Evolutionary conservation across 768 basidiomycete genomes (phyloP).

Genomic region (Termitomyces sp.): DNA sequence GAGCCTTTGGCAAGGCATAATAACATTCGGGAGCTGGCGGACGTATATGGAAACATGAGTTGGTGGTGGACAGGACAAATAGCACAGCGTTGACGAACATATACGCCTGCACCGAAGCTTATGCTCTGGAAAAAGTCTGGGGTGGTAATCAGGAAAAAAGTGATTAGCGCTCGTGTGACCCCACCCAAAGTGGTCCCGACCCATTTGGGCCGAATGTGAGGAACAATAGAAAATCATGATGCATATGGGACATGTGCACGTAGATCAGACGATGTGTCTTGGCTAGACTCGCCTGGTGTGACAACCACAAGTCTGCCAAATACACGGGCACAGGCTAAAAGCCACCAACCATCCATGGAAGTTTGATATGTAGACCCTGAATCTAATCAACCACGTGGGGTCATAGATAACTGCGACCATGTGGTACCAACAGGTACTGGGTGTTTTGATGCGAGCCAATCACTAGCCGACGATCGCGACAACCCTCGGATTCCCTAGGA

Average conservation of each 20-base stretch:
- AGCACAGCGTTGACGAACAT: no score
- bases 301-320: slow-evolving; percentile 65
- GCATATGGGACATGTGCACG: slow-evolving; percentile 50
- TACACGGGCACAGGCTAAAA: slow-evolving; percentile 46
- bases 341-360: slow-evolving; percentile 44
- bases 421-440: slow-evolving; percentile 47
- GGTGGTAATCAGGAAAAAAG: slow-evolving; percentile 30
- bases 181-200: slow-evolving; percentile 40
- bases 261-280: slow-evolving; percentile 61
- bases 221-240: slow-evolving; percentile 62
- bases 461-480: slow-evolving; percentile 18
- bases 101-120: no score
- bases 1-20: no score
- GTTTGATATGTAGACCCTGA: slow-evolving; percentile 42
- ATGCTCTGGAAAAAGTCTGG: no score
- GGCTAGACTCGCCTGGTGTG: slow-evolving; percentile 64
- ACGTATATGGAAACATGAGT: no score
- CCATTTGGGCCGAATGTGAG: slow-evolving; percentile 59
- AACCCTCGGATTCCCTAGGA: slow-evolving; percentile 56
- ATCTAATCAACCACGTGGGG: slow-evolving; percentile 2
- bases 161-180: not conserved
- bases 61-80: no score
- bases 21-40: no score
- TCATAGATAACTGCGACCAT: not conserved
- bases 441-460: slow-evolving; percentile 57